Evolutionary conservation across 1,284 basidiomycete genomes (phyloP), one percentile per base, ranked within the genome.

Genomic region (Rhodotorula glutinis): DNA sequence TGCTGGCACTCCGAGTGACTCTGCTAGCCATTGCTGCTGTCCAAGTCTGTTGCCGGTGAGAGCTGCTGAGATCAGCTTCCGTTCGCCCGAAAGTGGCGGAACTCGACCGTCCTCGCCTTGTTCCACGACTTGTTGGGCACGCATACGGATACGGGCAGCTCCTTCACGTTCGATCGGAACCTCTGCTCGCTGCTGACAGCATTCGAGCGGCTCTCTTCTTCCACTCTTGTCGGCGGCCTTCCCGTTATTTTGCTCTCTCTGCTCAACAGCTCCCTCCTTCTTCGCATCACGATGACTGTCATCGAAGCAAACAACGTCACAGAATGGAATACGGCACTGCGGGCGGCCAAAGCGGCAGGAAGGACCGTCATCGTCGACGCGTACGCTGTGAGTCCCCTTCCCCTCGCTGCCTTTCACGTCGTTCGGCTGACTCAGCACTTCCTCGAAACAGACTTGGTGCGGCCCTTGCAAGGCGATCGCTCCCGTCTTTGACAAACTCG

Each of bases 321-420:
- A 7, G 53, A 65, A 10, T 75, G 74, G 74, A 75, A 75, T 59
- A 25, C 46, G 5, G 33, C 57, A 11, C 65, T 74, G 7, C 64
- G 71, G 0, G 21, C 57, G 1, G 67, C 71, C 0, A 74, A 63
- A 0, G 73, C 71, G 3, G 47, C 58, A 0, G 74, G 74, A 4
- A 55, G 65, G 41, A 73, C 72, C 17, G 72, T 73, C 25, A 27
- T 72, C 25, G 73, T 70, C 38, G 73, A 74, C 53, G 49, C 49
- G 2, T 51, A 51, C 25, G 49, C 49, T 14, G 43, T 23, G 2
- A 19, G 16, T 33, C 27, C 14, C 19, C 8, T 33, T 33, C 27
- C 14, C 13, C 9, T 40, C 11, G 38, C 47, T 51, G 47, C 25
- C 25, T 10, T 46, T 19, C 44, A 9, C 17, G 58, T n/a, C 29